phyloP scores from a whole-genome alignment of 2,329 filamentous ascomycete species.

The Claviceps spartinae region DNA sequence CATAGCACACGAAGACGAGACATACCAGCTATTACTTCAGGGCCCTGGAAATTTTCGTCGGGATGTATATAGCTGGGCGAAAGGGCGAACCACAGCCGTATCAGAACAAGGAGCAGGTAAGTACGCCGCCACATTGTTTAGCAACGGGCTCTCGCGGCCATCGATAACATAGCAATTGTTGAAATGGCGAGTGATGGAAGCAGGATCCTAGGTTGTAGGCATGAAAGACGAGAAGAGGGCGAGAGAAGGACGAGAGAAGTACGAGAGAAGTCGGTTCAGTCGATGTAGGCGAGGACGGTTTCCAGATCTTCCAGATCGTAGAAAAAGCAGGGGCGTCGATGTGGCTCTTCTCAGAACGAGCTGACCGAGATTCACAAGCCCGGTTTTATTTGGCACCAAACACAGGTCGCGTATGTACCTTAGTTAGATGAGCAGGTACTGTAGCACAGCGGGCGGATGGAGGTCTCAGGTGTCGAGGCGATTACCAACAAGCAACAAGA shows the following conservation, averaged over 20 bases:
- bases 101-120: slow-evolving; percentile 71
- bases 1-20: slow-evolving; percentile 7
- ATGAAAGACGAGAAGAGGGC: slow-evolving; percentile 8
- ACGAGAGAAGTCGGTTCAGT: not conserved
- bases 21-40: slow-evolving; percentile 91
- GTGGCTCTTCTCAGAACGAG: not conserved
- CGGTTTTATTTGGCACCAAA: too few relatives aligned
- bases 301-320: slow-evolving; percentile 3
- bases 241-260: not conserved
- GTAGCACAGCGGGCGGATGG: not conserved
- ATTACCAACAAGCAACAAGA: too few relatives aligned
- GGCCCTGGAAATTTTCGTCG: slow-evolving; percentile 97
- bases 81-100: slow-evolving; percentile 87
- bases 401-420: not conserved
- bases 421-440: not conserved
- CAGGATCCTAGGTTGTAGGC: slow-evolving; percentile 6
- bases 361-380: not conserved
- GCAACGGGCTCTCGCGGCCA: slow-evolving; percentile 5
- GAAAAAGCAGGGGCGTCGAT: slow-evolving; percentile 2
- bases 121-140: slow-evolving; percentile 74
- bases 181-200: slow-evolving; percentile 8
- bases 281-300: slow-evolving; percentile 1
- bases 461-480: not conserved
- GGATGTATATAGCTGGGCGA: slow-evolving; percentile 95
- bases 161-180: slow-evolving; percentile 15